Percentiles rank a stretch among this genome's conserved stretches.
Evolutionary conservation across 768 basidiomycete species (phyloP).

Genomic region (Leccinum variicolor): DNA sequence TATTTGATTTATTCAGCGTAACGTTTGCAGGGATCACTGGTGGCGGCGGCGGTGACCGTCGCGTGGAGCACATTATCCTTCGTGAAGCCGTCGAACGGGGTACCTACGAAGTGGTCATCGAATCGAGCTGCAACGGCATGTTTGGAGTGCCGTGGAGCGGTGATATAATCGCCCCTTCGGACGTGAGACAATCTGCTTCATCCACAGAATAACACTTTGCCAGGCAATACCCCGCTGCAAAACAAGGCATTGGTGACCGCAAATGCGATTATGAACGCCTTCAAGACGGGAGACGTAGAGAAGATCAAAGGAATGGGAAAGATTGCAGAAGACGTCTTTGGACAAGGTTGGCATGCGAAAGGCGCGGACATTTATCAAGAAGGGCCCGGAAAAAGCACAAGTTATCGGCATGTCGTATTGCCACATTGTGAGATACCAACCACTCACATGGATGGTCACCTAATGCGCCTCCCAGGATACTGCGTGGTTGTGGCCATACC

Average conservation of each 20-base stretch:
- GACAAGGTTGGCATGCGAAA: constrained; percentile 78
- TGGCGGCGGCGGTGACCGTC: constrained; percentile 77
- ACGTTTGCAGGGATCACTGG: constrained; percentile 75
- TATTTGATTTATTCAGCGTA: neutral
- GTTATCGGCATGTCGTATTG: constrained; percentile 71
- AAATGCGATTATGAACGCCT: constrained; percentile 91
- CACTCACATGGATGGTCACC: neutral
- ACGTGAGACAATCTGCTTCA: constrained; percentile 44
- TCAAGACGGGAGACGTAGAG: constrained; percentile 53
- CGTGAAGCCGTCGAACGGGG: constrained; percentile 56
- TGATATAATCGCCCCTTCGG: constrained; percentile 81
- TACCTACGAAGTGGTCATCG: constrained; percentile 66
- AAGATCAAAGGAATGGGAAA: constrained; percentile 60
- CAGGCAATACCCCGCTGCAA: constrained; percentile 80
- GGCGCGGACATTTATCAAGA: constrained; percentile 70
- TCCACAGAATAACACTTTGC: constrained; percentile 44
- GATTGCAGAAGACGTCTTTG: constrained; percentile 79
- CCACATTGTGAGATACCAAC: constrained; percentile 25
- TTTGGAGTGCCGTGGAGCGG: constrained; percentile 85
- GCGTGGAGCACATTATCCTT: constrained; percentile 94
- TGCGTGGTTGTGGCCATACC: constrained; percentile 85
- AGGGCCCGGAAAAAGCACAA: constrained; percentile 52
- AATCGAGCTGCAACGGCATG: constrained; percentile 92
- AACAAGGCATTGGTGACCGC: constrained; percentile 72
- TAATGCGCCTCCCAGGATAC: constrained; percentile 26